phyloP scores from a whole-genome alignment of 1,139 yeast species.

The Meyerozyma guilliermondii region DNA sequence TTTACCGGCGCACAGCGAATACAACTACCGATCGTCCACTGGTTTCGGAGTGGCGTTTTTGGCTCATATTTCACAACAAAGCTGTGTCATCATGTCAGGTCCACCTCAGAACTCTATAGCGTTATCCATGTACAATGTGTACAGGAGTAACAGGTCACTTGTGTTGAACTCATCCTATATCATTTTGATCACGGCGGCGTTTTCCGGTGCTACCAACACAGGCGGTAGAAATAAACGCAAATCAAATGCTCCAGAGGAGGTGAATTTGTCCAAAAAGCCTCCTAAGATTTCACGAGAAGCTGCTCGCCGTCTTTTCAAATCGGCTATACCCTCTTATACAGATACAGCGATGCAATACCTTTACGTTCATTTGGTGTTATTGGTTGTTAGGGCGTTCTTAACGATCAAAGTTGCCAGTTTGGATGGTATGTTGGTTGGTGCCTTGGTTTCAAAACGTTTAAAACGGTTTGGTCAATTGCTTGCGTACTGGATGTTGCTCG shows the following conservation, averaged over 20 bases:
- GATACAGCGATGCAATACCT: conserved; percentile 40
- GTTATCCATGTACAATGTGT: conserved; percentile 27
- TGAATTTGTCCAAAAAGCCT: conserved; percentile 12
- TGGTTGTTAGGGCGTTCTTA: conserved; percentile 66
- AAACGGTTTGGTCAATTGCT: conserved; percentile 58
- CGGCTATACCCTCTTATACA: conserved; percentile 34
- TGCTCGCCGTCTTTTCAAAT: conserved; percentile 25
- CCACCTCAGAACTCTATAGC: conserved; percentile 9
- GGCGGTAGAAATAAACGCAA: conserved; percentile 10
- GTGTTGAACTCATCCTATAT: conserved; percentile 48
- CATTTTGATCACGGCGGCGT: conserved; percentile 41
- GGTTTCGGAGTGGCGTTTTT: not conserved
- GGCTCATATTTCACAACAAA: not conserved
- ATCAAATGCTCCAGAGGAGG: conserved; percentile 3
- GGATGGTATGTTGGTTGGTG: conserved; percentile 83
- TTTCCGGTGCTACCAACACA: conserved; percentile 39
- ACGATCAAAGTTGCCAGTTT: conserved; percentile 81
- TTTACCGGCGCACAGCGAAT: not conserved
- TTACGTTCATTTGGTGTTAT: conserved; percentile 52
- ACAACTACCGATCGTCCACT: not conserved
- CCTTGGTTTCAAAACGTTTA: conserved; percentile 69
- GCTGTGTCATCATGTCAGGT: not conserved
- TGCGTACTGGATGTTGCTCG: conserved; percentile 77
- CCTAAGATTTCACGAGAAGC: conserved; percentile 33
- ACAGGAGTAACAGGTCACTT: conserved; percentile 42